Conservation (phyloP, 2,329 filamentous ascomycete species). For the Colletotrichum caudatum region DNA sequence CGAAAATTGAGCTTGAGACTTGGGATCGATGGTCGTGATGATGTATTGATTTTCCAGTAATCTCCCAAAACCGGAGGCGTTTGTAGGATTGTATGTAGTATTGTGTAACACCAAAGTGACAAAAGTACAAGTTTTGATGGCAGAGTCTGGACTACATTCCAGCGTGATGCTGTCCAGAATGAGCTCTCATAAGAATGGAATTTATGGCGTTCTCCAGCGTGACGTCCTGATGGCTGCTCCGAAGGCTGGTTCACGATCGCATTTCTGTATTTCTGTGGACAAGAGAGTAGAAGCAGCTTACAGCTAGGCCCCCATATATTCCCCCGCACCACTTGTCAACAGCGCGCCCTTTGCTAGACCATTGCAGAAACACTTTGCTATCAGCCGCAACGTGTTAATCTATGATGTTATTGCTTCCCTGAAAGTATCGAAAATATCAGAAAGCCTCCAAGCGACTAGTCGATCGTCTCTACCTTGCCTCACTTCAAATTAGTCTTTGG, state of each 20-base stretch:
- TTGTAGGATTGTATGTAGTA: constrained; percentile 6
- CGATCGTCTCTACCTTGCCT: neutral
- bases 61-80: neutral
- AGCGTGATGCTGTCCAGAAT: neutral
- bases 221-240: neutral
- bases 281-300: neutral
- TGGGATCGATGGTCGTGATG: neutral
- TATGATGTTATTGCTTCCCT: neutral
- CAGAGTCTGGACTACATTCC: neutral
- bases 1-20: constrained; percentile 6
- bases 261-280: neutral
- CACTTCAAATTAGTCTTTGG: neutral
- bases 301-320: neutral
- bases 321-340: neutral
- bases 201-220: neutral
- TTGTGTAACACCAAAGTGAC: neutral
- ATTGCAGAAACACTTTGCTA: neutral
- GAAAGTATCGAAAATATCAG: neutral
- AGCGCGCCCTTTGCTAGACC: neutral
- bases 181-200: neutral
- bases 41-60: neutral
- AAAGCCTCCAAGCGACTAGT: neutral
- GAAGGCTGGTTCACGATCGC: neutral
- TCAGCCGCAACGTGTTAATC: neutral
- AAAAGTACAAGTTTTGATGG: neutral